Base-by-base conservation (phyloP, 106 monocot genomes). In the Gastrodia elata region DNA sequence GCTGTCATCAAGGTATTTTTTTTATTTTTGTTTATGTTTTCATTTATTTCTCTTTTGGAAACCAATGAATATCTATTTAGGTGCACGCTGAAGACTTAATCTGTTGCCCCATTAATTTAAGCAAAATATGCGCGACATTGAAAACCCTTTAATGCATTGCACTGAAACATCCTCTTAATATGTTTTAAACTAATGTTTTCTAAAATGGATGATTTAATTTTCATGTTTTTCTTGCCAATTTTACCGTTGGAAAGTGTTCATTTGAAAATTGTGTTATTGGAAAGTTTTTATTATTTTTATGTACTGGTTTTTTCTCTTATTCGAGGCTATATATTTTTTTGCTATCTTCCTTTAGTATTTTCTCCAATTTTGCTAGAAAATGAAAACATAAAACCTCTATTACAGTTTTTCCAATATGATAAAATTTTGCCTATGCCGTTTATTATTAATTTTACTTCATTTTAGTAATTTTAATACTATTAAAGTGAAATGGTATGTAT, bases 1-100 rank as follows among this genome's bases (percentile, higher is more conserved):
- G 98, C 93, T 44, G 82, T 91, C 24, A 88, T 99, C 81, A 99
- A 89, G 98, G 97, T 97, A 67, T 10, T 71, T 22, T 6, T 14
- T 69, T 41, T 43, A 32, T 61, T 13, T 30, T 59, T 20, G 11
- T 61, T 16, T 2, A 59, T 61, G 61, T 61, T 61, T 61, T 30
- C 2, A 61, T 28, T 61, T 61, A 27, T 61, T 32, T 61, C 61
- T 61, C 32, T 30, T 1, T 30, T 61, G 30, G 28, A 30, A 61
- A 52, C 18, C 0, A 4, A 0, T 8, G 20, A 52, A 8, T 6
- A 52, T 52, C 22, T 52, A 22, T 52, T 2, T 52, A n/a, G 18
- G 18, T 6, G 6, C 3, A 22, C 22, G 52, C 5, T 52, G n/a
- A 52, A 52, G n/a, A 52, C 52, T 5, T 52, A 52, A 6, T 22